Percentiles rank a stretch among this genome's conserved stretches.
Conservation (phyloP, 2,329 filamentous ascomycete species). For the Cercospora sesami region DNA sequence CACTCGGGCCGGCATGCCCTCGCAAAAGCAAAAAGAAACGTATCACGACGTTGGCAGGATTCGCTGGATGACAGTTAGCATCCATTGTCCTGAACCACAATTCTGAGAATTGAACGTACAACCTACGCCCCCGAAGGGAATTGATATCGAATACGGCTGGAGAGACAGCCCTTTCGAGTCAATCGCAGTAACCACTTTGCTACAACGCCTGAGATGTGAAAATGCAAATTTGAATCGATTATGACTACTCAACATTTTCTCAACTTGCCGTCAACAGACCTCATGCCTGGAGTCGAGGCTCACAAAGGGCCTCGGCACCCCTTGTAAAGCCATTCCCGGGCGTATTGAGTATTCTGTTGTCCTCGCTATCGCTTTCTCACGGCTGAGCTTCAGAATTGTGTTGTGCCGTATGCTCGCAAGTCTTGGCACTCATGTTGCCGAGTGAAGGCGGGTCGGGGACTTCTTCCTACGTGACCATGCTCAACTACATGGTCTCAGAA, state of each 20-base stretch:
- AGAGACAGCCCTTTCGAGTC: background rate
- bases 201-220: background rate
- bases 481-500: too few relatives aligned
- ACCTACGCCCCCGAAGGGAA: conserved; percentile 3
- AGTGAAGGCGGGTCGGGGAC: too few relatives aligned
- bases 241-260: background rate
- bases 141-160: background rate
- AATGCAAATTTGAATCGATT: background rate
- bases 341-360: too few relatives aligned
- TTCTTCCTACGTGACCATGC: too few relatives aligned
- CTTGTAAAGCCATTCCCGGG: too few relatives aligned
- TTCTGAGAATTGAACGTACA: background rate
- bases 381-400: too few relatives aligned
- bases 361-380: too few relatives aligned
- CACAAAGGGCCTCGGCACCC: too few relatives aligned
- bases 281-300: background rate
- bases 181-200: conserved; percentile 4
- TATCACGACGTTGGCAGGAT: background rate
- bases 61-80: background rate
- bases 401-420: too few relatives aligned
- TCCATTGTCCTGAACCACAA: background rate
- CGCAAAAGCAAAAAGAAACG: background rate
- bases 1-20: too few relatives aligned
- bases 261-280: background rate
- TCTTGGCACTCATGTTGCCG: too few relatives aligned